A percentile compares a stretch with the other conserved stretches of the same genome.
Conservation (phyloP, 352 stramenopile genomes). For the Phytophthora colocasiae region DNA sequence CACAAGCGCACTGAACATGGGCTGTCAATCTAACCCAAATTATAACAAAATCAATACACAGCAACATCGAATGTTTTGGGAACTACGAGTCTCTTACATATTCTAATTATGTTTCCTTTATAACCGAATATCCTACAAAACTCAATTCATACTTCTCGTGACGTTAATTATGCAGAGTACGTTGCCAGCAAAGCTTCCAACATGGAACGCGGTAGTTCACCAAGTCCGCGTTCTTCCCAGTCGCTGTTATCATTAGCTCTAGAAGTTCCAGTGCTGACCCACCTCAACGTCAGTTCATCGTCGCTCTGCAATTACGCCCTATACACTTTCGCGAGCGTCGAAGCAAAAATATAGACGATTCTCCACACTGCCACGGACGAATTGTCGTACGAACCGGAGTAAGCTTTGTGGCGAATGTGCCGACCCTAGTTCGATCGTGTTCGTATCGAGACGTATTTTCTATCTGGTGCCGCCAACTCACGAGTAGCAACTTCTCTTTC, state of each 20-base stretch:
- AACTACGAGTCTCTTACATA: too few relatives aligned
- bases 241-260: too few relatives aligned
- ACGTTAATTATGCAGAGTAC: too few relatives aligned
- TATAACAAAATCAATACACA: too few relatives aligned
- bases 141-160: too few relatives aligned
- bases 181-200: background rate
- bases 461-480: background rate
- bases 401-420: background rate
- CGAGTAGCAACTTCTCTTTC: background rate
- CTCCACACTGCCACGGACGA: too few relatives aligned
- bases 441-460: background rate
- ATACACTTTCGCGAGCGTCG: conserved; percentile 1
- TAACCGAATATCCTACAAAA: too few relatives aligned
- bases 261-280: background rate
- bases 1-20: too few relatives aligned
- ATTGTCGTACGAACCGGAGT: background rate
- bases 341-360: background rate
- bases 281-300: background rate
- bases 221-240: too few relatives aligned
- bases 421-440: background rate
- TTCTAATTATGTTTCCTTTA: too few relatives aligned
- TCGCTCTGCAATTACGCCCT: background rate
- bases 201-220: background rate
- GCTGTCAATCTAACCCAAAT: too few relatives aligned
- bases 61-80: too few relatives aligned